Percentiles rank a stretch among this genome's conserved stretches.
These are phyloP conservation scores for Hypoxylon cercidicola DNA, from an alignment of 495 filamentous ascomycete species.

Conservation along the genomic window DNA sequence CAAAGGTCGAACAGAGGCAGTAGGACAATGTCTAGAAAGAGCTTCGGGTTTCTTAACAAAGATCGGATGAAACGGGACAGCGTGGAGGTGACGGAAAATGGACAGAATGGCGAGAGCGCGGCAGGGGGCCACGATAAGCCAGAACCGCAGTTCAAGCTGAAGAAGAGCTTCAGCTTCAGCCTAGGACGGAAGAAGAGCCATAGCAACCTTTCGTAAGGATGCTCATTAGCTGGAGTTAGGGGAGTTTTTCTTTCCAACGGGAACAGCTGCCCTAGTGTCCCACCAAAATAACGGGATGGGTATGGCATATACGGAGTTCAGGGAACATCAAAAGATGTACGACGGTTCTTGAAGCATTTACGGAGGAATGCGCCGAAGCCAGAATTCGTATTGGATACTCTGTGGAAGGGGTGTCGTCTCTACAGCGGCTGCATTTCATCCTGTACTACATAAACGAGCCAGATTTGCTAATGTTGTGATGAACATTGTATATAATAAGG, in stretches of 20 bases:
- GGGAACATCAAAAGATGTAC: conserved; percentile 30
- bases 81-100: conserved; percentile 44
- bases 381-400: conserved; percentile 28
- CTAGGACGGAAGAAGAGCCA: conserved; percentile 70
- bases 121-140: conserved; percentile 40
- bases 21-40: conserved; percentile 60
- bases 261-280: conserved; percentile 14
- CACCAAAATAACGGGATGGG: conserved; percentile 14
- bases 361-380: conserved; percentile 25
- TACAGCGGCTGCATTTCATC: conserved; percentile 7
- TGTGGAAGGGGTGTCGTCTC: conserved; percentile 16
- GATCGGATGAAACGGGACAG: conserved; percentile 46
- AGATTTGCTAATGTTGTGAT: conserved; percentile 19
- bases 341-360: conserved; percentile 39
- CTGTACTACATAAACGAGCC: conserved; percentile 11
- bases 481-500: conserved; percentile 34
- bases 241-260: conserved; percentile 14
- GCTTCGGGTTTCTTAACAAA: conserved; percentile 58
- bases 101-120: conserved; percentile 46
- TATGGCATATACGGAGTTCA: conserved; percentile 39
- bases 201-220: conserved; percentile 50
- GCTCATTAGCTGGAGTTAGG: conserved; percentile 24
- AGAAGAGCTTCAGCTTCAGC: conserved; percentile 66
- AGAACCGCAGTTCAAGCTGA: conserved; percentile 48
- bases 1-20: conserved; percentile 51